Base-by-base conservation (phyloP, 257 asterid genomes). In the Gentiana macrophylla region DNA sequence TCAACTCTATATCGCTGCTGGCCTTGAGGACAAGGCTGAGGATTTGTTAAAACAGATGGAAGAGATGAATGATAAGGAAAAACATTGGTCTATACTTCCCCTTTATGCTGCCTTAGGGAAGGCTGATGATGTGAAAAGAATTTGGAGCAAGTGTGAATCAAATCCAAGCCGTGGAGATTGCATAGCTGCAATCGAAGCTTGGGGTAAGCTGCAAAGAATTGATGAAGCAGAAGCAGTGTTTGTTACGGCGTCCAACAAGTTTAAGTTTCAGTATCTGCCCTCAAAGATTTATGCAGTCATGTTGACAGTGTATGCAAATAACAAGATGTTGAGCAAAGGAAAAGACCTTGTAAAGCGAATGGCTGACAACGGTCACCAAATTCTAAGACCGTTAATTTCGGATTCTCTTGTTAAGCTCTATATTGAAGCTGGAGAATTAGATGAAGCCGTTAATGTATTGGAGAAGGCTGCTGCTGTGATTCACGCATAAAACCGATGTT, bases 171-270 rank as follows among this genome's bases (percentile, higher is more conserved):
- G 62, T 43, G 46, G 9, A 0, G 95, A 83, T 53, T 75, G 78
- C 62, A 8, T 63, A 53, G 78, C 94, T 48, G 89, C 77, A 46
- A 67, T 83, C n/a, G 80, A 68, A 49, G 95, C 97, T 32, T 89
- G 84, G 86, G 97, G 97, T 6, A 71, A 66, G 61, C 77, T 86
- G 34, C 63, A 74, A 7, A 73, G 56, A 50, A 55, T 86, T 5
- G 82, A 83, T 53, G 83, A 83, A 5, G 94, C 97, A 1, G 95
- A 89, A 70, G 79, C 69, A 34, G 85, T 74, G 10, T 89, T 83
- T 35, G 66, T 80, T 1, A 61, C 35, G 51, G 52, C 74, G 86
- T 34, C 63, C 50, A 55, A 74, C 52, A 71, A 43, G 61, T 53
- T 67, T 56, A 69, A 56, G 47, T 24, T 24, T 24, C 24, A 24